phyloP scores from a whole-genome alignment of 192 early-diverging fungal genomes.

The Helicostylum pulchrum region DNA sequence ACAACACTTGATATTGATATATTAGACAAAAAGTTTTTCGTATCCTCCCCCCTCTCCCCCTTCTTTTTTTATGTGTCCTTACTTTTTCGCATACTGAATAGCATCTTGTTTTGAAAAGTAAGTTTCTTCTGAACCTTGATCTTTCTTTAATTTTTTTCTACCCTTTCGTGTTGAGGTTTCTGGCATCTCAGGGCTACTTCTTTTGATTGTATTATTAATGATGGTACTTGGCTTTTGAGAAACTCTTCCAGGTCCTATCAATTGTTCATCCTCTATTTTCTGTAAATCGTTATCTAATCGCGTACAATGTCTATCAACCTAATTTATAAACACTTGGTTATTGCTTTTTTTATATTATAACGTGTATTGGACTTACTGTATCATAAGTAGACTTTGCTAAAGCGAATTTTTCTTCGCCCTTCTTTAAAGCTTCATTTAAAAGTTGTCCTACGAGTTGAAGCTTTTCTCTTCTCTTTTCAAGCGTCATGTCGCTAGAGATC shows the following conservation, averaged over 20 bases:
- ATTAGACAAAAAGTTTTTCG: neutral
- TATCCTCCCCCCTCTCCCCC: neutral
- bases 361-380: constrained; percentile 51
- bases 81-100: constrained; percentile 26
- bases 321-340: constrained; percentile 8
- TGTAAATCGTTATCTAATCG: constrained; percentile 89
- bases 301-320: constrained; percentile 87
- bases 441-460: constrained; percentile 50
- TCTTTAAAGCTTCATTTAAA: constrained; percentile 73
- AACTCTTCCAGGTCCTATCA: constrained; percentile 56
- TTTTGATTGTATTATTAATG: constrained; percentile 1
- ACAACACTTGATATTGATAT: constrained; percentile 19
- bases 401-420: constrained; percentile 92
- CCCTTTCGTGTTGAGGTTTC: neutral
- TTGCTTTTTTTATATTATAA: neutral
- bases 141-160: constrained; percentile 16
- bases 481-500: constrained; percentile 46
- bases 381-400: constrained; percentile 94
- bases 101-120: constrained; percentile 25
- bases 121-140: neutral
- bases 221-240: neutral
- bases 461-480: constrained; percentile 46
- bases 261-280: constrained; percentile 89
- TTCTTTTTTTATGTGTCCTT: constrained; percentile 1
- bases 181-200: neutral